Conservation (phyloP, 441 rosid species). For the Cnidoscolus chayamansa region DNA sequence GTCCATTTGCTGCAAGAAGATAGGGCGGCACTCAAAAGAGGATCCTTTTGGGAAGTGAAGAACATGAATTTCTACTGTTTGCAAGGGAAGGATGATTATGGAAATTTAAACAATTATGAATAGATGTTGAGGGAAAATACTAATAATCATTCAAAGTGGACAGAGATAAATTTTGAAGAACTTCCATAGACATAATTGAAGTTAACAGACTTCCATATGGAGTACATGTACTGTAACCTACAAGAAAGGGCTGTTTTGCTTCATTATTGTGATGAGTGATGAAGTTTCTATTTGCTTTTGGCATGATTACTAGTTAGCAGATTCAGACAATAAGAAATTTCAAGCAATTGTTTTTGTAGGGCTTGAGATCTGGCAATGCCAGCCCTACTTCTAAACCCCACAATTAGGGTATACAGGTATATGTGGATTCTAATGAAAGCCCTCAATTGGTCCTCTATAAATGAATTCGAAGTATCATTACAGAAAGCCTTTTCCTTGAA, state of each 20-base stretch:
- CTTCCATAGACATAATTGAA: not conserved
- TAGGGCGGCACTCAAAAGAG: not conserved
- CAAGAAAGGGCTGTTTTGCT: not conserved
- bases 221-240: not conserved
- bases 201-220: not conserved
- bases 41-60: not conserved
- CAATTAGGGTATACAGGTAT: not conserved
- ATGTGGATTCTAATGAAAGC: not conserved
- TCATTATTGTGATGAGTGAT: not conserved
- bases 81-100: not conserved
- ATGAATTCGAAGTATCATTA: not conserved
- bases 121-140: not conserved
- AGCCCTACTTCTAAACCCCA: not conserved
- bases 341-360: not conserved
- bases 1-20: not conserved
- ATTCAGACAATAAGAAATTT: not conserved
- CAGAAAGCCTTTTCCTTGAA: not conserved
- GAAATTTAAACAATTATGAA: not conserved
- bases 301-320: not conserved
- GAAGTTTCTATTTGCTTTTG: not conserved
- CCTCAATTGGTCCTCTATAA: not conserved
- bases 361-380: not conserved
- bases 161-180: not conserved
- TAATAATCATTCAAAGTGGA: not conserved
- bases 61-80: not conserved